These are phyloP conservation scores for Ganoderma resinaceum DNA, from an alignment of 1,284 basidiomycete species.

Conservation along the genomic window DNA sequence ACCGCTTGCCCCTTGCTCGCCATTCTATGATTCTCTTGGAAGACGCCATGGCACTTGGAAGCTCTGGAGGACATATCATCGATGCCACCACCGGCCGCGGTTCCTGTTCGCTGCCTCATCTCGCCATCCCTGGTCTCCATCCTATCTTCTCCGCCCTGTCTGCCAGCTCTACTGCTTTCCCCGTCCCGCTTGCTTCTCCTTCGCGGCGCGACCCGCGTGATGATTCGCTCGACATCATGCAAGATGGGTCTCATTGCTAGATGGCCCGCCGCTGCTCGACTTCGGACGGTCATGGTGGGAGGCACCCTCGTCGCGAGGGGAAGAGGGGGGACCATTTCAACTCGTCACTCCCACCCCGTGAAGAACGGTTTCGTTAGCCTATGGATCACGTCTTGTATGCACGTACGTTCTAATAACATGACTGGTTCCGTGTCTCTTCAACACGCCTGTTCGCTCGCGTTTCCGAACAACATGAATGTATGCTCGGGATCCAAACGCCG, in stretches of 20 bases:
- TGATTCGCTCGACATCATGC: not conserved
- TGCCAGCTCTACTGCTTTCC: not conserved
- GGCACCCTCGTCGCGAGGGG: not conserved
- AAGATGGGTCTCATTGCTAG: not conserved
- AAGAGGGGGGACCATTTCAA: not conserved
- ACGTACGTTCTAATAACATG: not conserved
- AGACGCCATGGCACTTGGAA: not conserved
- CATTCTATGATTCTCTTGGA: not conserved
- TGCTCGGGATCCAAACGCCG: not conserved
- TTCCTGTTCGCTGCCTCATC: constrained; percentile 5
- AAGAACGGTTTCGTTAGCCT: not conserved
- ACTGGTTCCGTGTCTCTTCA: not conserved
- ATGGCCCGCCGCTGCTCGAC: not conserved
- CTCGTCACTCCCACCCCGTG: not conserved
- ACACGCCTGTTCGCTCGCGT: not conserved
- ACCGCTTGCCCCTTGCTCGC: not conserved
- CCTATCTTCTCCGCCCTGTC: not conserved
- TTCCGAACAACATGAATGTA: not conserved
- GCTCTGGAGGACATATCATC: not conserved
- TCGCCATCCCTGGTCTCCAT: not conserved
- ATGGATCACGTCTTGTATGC: not conserved
- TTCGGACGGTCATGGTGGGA: not conserved
- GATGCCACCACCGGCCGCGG: not conserved
- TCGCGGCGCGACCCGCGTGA: not conserved
- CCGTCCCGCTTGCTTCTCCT: not conserved